Base-by-base conservation (phyloP, 2,329 filamentous ascomycete genomes). In the Venturia oleaginea region DNA sequence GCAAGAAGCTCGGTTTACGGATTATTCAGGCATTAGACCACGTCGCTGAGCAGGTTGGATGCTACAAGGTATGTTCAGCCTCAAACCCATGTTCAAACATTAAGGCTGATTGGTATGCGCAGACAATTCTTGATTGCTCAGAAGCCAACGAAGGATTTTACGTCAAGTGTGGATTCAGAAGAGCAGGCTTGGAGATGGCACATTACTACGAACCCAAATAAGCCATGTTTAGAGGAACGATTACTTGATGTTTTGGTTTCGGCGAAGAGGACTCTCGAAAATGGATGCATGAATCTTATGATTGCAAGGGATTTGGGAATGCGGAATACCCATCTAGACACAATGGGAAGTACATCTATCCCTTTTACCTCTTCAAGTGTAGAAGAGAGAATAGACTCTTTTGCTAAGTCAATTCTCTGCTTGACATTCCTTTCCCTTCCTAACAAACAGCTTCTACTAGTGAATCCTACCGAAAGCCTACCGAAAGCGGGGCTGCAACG, bases 91-190 rank as follows among this genome's bases (percentile, higher is more conserved):
- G 7, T 42, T 22, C 15, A 7, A 60, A 0, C 11, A 6, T 7
- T n/a, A 6, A 19, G 17, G 24, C 57, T 59, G 38, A 34, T 43
- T 61, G 17, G 3, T 30, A 30, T 8, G 8, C 19, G 17, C 67
- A 94, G 88, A 92, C 87, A 68, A 97, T 99, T 70, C 84, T 97
- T 68, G 93, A 97, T 77, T 99, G 94, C 81, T 95, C 90, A 69
- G 93, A 97, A 77, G 86, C 89, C 70, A 99, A 97, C 75, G 92
- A 96, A 77, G 93, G 92, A 27, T 97, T 99, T 81, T 99, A 99
- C 76, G 83, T 96, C 76, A 97, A 97, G 83, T 97, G 94, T 77
- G 93, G 93, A 65, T 97, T 96, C 77, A 89, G 91, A 78, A 83
- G 91, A 67, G 93, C 92, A 34, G 94, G 94, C 19, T 79, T 97